Conservation (phyloP, 1,284 basidiomycete species). For the Laetiporus sulphureus region DNA sequence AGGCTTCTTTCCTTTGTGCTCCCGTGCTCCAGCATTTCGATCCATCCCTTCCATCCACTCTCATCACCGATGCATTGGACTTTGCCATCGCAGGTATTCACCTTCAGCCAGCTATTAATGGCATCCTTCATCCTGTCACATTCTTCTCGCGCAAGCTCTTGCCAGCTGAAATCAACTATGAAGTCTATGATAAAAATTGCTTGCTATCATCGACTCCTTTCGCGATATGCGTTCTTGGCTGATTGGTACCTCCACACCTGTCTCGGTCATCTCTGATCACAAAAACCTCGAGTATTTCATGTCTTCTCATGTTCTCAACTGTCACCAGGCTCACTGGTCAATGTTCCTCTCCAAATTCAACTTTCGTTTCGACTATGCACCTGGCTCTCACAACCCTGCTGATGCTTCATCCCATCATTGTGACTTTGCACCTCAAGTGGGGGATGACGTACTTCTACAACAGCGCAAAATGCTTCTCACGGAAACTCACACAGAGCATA, state of each 20-base stretch:
- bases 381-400: conserved; percentile 27
- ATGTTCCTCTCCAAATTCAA: conserved; percentile 33
- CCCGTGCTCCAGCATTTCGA: not conserved
- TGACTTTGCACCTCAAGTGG: conserved; percentile 30
- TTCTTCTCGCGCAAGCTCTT: conserved; percentile 25
- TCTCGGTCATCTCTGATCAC: not conserved
- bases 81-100: not conserved
- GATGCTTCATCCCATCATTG: conserved; percentile 25
- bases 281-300: conserved; percentile 2
- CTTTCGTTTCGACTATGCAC: conserved; percentile 28
- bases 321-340: conserved; percentile 35
- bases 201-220: conserved; percentile 29
- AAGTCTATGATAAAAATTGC: conserved; percentile 41
- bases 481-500: not conserved
- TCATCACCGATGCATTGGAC: not conserved
- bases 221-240: conserved; percentile 26
- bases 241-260: not conserved
- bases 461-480: conserved; percentile 6
- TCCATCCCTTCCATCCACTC: not conserved
- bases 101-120: not conserved
- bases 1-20: not conserved
- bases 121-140: conserved; percentile 22
- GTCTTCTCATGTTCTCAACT: conserved; percentile 26
- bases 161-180: conserved; percentile 33
- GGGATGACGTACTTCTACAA: conserved; percentile 15